Base-by-base conservation (phyloP, 345 rosid species). In the Excoecaria agallocha region DNA sequence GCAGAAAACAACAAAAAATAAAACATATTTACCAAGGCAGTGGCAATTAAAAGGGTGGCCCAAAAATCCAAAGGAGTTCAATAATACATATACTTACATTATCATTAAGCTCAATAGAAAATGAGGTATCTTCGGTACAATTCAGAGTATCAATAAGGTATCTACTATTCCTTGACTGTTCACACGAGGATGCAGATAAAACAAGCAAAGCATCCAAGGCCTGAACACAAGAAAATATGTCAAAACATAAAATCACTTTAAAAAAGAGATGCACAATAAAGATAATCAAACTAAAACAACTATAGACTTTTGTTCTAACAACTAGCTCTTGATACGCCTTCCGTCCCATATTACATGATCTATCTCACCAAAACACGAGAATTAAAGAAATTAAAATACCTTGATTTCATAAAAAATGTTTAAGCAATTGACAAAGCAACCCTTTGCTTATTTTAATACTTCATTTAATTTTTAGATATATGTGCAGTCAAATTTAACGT, bases 141-240 rank as follows among this genome's bases (percentile, higher is more conserved):
- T 66, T 82, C 65, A 64, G 17, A 60, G 65, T 20, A 63, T 77
- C 69, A 49, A 66, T 69, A 30, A 58, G 59, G 77, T 12, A 68
- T 78, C 45, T 78, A 66, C 64, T 51, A 81, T 75, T 75, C 75
- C 82, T 66, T 45, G 87, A 82, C 65, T 76, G 79, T 76, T 88
- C 87, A 51, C 57, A 66, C 66, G 93, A 79, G 52, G 89, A 77
- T 77, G 86, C 76, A 74, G 91, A 91, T 75, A 92, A 79, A 80
- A 85, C 91, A 76, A 92, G 90, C 82, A 94, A 84, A 25, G 74
- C 78, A 77, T 89, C 86, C 87, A 91, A 78, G 20, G 98, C 97
- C 97, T 94, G 87, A 46, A 82, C 81, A 57, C 62, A 11, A 46
- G 38, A n/a, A 72, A 8, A 25, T 13, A 72, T 39, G 48, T 35